These are phyloP conservation scores for Exserohilum rostratum DNA, from an alignment of 2,329 filamentous ascomycete genomes.

Conservation along the genomic window DNA sequence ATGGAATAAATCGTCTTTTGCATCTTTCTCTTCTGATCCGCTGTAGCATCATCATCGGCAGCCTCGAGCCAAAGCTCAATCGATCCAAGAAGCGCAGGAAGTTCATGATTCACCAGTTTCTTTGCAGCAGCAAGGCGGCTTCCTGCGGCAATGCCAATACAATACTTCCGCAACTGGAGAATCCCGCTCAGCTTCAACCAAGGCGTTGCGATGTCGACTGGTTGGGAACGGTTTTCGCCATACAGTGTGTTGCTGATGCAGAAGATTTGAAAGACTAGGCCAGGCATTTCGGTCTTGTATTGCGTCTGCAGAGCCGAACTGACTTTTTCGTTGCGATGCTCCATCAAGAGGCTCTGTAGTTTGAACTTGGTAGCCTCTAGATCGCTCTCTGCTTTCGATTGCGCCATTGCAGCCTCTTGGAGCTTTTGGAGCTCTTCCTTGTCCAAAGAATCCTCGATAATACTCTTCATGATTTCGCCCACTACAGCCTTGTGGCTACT, in stretches of 20 bases:
- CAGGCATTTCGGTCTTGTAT: background rate
- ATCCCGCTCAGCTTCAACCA: background rate
- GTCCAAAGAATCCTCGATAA: too few relatives aligned
- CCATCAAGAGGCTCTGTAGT: background rate
- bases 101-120: conserved; percentile 50
- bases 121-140: conserved; percentile 47
- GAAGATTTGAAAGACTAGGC: background rate
- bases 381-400: background rate
- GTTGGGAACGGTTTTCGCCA: background rate
- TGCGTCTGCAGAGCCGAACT: background rate
- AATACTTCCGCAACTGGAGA: background rate
- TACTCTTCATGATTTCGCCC: background rate
- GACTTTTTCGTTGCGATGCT: background rate
- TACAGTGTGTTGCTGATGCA: background rate
- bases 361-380: background rate
- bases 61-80: conserved; percentile 55
- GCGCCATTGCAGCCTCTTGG: too few relatives aligned
- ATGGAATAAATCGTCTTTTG: background rate
- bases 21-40: background rate
- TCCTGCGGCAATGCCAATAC: background rate
- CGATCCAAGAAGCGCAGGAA: conserved; percentile 52
- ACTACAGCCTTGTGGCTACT: too few relatives aligned
- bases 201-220: background rate
- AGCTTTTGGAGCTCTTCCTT: background rate
- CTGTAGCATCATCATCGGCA: conserved; percentile 39